Conservation (phyloP, 2,329 filamentous ascomycete species). For the Claviceps humidiphila region DNA sequence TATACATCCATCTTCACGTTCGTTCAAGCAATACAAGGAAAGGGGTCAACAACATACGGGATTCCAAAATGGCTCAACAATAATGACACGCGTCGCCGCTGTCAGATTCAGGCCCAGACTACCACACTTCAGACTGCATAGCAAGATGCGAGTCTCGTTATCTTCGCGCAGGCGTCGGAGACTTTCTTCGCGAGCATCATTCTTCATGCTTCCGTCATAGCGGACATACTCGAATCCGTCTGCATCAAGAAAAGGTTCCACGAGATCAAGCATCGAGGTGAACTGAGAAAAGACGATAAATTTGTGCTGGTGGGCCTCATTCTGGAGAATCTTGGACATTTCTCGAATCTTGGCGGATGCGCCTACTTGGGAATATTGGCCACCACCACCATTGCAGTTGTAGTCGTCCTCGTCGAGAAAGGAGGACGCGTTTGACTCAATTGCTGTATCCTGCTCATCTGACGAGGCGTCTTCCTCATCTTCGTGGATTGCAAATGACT, state of each 20-base stretch:
- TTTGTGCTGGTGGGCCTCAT: conserved; percentile 72
- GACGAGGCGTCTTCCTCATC: conserved; percentile 12
- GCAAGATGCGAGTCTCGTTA: conserved; percentile 61
- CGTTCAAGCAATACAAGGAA: neutral
- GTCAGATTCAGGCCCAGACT: conserved; percentile 89
- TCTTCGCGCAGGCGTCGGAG: conserved; percentile 65
- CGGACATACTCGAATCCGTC: conserved; percentile 68
- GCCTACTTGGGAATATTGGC: conserved; percentile 27
- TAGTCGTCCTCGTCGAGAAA: conserved; percentile 17
- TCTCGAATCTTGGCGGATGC: conserved; percentile 87
- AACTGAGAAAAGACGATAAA: conserved; percentile 99
- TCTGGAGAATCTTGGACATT: conserved; percentile 65
- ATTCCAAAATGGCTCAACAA: conserved; percentile 98
- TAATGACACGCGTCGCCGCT: conserved; percentile 82
- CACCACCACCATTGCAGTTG: conserved; percentile 17
- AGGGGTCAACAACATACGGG: conserved; percentile 41
- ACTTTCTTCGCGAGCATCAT: conserved; percentile 81
- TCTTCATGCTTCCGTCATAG: conserved; percentile 92
- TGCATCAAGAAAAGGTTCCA: conserved; percentile 76
- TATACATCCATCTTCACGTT: neutral
- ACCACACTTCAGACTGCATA: conserved; percentile 90
- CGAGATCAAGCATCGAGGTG: conserved; percentile 92
- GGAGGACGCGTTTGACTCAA: conserved; percentile 22
- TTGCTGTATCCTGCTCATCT: conserved; percentile 25
- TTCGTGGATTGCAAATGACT: conserved; percentile 19